Conservation (phyloP, 768 basidiomycete species). For the Obba rivulosa region DNA sequence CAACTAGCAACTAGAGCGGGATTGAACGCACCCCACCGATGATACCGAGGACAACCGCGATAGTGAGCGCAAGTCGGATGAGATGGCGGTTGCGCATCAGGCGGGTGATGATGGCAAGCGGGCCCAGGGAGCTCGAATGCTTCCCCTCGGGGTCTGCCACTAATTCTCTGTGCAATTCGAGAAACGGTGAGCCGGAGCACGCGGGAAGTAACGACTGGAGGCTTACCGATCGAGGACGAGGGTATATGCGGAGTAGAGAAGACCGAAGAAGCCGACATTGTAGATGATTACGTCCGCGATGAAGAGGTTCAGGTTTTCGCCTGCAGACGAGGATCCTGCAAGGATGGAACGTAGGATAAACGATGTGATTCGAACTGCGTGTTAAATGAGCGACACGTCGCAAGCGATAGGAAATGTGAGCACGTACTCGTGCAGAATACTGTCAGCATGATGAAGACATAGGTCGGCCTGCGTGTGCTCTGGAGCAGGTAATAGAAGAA, state of each 20-base stretch:
- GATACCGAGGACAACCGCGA: constrained; percentile 15
- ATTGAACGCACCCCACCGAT: constrained; percentile 7
- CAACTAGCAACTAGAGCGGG: not conserved
- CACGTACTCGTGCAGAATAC: constrained; percentile 25
- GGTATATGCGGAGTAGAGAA: constrained; percentile 29
- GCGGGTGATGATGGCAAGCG: constrained; percentile 3
- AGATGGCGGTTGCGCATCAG: constrained; percentile 13
- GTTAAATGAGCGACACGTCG: not conserved
- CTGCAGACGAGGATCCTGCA: constrained; percentile 19
- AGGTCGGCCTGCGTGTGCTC: constrained; percentile 20
- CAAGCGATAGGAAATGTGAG: not conserved
- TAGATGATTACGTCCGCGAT: constrained; percentile 28
- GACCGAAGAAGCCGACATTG: constrained; percentile 30
- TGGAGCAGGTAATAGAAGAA: constrained; percentile 17
- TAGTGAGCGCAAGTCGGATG: constrained; percentile 11
- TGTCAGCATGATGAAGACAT: constrained; percentile 23
- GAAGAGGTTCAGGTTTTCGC: constrained; percentile 17
- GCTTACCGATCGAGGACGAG: constrained; percentile 28
- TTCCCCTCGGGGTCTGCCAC: not conserved
- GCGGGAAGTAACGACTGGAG: not conserved
- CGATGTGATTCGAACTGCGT: constrained; percentile 26
- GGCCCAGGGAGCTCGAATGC: not conserved
- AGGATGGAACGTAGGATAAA: constrained; percentile 26
- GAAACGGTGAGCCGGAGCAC: not conserved
- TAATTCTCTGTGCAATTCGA: not conserved